Evolutionary conservation across 108 stramenopile species (phyloP).

Genomic region (Cyclotella atomus): DNA sequence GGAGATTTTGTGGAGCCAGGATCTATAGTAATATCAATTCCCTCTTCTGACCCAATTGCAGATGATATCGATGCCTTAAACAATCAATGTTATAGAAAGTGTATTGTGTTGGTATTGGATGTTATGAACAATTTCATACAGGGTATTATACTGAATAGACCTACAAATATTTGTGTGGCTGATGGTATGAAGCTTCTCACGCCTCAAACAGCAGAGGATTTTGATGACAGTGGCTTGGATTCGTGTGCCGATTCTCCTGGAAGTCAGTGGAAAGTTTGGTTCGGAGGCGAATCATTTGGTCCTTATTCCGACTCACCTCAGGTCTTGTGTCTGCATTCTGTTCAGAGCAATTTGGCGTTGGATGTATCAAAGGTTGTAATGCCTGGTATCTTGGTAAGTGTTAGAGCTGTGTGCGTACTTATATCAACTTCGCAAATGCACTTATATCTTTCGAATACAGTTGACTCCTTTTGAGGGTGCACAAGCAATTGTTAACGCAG

Average conservation of each 20-base stretch:
- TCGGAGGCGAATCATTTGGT: conserved; percentile 71
- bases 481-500: conserved; percentile 20
- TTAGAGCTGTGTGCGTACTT: not conserved
- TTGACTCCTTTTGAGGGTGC: conserved; percentile 49
- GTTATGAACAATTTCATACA: conserved; percentile 64
- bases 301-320: conserved; percentile 42
- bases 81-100: conserved; percentile 76
- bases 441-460: not conserved
- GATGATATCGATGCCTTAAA: conserved; percentile 45
- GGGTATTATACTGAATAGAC: conserved; percentile 80
- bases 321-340: conserved; percentile 49
- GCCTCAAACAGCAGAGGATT: conserved; percentile 17
- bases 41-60: conserved; percentile 33
- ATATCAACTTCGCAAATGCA: not conserved
- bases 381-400: conserved; percentile 29
- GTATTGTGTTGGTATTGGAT: conserved; percentile 68
- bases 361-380: conserved; percentile 40
- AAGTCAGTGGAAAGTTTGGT: conserved; percentile 68
- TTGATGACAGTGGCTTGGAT: conserved; percentile 30
- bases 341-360: conserved; percentile 16
- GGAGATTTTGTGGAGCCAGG: conserved; percentile 62
- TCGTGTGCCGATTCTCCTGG: not conserved
- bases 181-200: conserved; percentile 52
- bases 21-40: conserved; percentile 58
- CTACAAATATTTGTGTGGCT: conserved; percentile 52